These are phyloP conservation scores for Pluteus cervinus DNA, from an alignment of 768 basidiomycete genomes.

Conservation along the genomic window DNA sequence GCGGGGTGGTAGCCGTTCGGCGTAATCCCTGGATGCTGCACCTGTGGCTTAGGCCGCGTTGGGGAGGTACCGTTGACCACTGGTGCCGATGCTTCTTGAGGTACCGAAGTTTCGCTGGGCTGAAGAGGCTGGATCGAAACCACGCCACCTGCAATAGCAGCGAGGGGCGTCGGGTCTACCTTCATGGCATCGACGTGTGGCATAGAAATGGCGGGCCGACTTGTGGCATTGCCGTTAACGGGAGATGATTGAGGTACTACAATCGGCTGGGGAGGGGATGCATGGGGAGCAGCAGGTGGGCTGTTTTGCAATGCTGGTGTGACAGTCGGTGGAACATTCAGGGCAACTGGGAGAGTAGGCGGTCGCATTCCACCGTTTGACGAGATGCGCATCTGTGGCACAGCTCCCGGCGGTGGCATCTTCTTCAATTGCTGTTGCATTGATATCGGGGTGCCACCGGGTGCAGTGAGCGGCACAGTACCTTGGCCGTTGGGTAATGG, in stretches of 20 bases:
- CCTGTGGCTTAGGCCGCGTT: constrained; percentile 40
- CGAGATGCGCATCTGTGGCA: constrained; percentile 58
- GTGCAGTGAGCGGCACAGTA: constrained; percentile 5
- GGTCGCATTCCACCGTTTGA: constrained; percentile 53
- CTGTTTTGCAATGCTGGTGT: constrained; percentile 23
- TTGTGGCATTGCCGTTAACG: constrained; percentile 23
- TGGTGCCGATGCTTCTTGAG: constrained; percentile 15
- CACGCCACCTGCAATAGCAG: constrained; percentile 26
- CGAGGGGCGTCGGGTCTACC: constrained; percentile 20
- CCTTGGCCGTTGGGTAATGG: background rate
- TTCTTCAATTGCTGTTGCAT: constrained; percentile 57
- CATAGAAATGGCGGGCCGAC: constrained; percentile 38
- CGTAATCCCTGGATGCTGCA: constrained; percentile 29
- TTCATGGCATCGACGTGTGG: constrained; percentile 39
- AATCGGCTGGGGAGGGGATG: constrained; percentile 27
- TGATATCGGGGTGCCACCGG: constrained; percentile 49
- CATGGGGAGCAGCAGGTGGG: constrained; percentile 29
- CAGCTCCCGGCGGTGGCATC: constrained; percentile 47
- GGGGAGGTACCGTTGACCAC: constrained; percentile 18
- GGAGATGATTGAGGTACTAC: constrained; percentile 10
- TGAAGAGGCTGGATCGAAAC: constrained; percentile 19
- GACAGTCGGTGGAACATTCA: constrained; percentile 16
- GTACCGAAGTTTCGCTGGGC: constrained; percentile 9
- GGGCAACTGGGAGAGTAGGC: constrained; percentile 29
- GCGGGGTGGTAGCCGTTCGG: constrained; percentile 48